These are phyloP conservation scores for Cutaneotrichosporon daszewskae DNA, from an alignment of 1,284 basidiomycete genomes.

Conservation along the genomic window DNA sequence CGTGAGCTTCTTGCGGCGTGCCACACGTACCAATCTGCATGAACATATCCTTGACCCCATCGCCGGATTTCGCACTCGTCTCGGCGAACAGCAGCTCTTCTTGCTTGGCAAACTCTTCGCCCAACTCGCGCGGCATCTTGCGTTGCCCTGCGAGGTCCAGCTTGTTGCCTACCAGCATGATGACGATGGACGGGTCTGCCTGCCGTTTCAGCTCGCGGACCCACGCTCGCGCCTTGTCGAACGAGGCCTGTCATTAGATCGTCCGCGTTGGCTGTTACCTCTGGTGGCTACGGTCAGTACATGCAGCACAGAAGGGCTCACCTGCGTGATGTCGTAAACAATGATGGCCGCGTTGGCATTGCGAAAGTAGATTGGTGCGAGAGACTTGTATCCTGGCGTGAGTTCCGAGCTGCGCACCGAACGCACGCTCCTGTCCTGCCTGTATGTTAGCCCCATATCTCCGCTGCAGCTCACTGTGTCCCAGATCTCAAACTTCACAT, in stretches of 20 bases:
- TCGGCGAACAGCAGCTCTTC: slow-evolving; percentile 94
- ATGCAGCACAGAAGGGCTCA: slow-evolving; percentile 14
- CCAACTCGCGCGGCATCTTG: slow-evolving; percentile 67
- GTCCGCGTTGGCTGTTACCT: slow-evolving; percentile 16
- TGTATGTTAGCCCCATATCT: slow-evolving; percentile 9
- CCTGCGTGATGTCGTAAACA: slow-evolving; percentile 91
- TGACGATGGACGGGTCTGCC: slow-evolving; percentile 92
- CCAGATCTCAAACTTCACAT: slow-evolving; percentile 98
- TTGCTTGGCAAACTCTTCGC: slow-evolving; percentile 88
- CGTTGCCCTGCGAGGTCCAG: slow-evolving; percentile 74
- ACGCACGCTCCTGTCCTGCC: slow-evolving; percentile 48
- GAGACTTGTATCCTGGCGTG: slow-evolving; percentile 44
- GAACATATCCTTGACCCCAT: slow-evolving; percentile 84
- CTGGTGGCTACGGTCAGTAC: slow-evolving; percentile 29
- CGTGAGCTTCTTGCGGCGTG: slow-evolving; percentile 4
- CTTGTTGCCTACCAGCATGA: slow-evolving; percentile 95
- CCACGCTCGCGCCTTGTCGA: slow-evolving; percentile 96
- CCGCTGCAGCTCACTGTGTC: slow-evolving; percentile 47
- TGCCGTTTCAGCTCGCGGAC: slow-evolving; percentile 94
- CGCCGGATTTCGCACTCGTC: slow-evolving; percentile 89
- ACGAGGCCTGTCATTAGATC: slow-evolving; percentile 51
- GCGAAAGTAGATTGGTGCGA: slow-evolving; percentile 93
- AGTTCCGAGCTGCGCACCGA: background rate
- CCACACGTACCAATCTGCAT: slow-evolving; percentile 59
- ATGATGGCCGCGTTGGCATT: slow-evolving; percentile 98